A percentile compares a stretch with the other conserved stretches of the same genome.
These are phyloP conservation scores for Aquilaria yunnanensis DNA, from an alignment of 345 rosid genomes.

Conservation along the genomic window DNA sequence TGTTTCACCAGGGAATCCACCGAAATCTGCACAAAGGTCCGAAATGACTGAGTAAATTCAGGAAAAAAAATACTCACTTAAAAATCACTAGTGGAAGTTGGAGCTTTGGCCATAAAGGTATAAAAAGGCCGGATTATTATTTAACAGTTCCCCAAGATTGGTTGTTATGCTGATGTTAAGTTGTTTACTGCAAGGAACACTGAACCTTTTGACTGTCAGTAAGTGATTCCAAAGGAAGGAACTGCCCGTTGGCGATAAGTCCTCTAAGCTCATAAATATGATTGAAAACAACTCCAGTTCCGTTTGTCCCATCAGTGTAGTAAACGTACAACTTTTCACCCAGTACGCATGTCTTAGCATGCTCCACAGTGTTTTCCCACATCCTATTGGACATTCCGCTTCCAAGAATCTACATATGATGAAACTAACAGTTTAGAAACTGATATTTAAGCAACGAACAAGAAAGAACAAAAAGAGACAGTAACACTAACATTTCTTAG, in stretches of 20 bases:
- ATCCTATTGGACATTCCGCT: slow-evolving; percentile 96
- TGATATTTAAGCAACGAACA: background rate
- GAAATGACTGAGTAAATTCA: slow-evolving; percentile 3
- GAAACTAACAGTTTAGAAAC: background rate
- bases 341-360: slow-evolving; percentile 86
- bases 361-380: slow-evolving; percentile 97
- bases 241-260: slow-evolving; percentile 71
- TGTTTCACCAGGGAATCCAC: slow-evolving; percentile 79
- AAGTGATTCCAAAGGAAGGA: slow-evolving; percentile 66
- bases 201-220: slow-evolving; percentile 70
- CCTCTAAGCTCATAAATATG: slow-evolving; percentile 82
- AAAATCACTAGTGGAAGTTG: background rate
- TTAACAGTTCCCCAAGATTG: no score
- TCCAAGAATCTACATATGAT: slow-evolving; percentile 58
- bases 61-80: background rate
- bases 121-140: background rate
- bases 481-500: slow-evolving; percentile 56
- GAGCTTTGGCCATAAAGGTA: background rate
- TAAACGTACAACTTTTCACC: slow-evolving; percentile 80
- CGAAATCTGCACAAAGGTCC: slow-evolving; percentile 42
- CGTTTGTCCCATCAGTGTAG: slow-evolving; percentile 46
- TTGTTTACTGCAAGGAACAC: slow-evolving; percentile 2
- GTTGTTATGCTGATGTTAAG: background rate
- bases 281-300: slow-evolving; percentile 73
- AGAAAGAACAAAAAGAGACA: slow-evolving; percentile 3